Conservation (phyloP, 106 monocot species). For the Gastrodia elata region DNA sequence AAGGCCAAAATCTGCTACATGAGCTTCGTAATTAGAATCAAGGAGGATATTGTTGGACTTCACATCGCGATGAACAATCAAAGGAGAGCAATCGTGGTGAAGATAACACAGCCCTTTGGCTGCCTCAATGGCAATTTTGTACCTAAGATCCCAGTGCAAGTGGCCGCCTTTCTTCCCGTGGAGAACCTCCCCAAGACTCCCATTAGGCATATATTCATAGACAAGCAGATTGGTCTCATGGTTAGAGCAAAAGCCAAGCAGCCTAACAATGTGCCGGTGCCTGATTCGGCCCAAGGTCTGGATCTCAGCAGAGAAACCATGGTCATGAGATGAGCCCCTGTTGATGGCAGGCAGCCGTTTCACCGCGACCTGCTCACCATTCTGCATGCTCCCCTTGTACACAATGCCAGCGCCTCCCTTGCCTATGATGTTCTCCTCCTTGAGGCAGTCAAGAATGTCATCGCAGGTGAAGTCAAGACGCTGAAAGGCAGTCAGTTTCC, state of each 20-base stretch:
- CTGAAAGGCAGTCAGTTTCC: constrained; percentile 85
- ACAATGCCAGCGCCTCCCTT: constrained; percentile 85
- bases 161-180: constrained; percentile 80
- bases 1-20: constrained; percentile 67
- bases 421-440: constrained; percentile 79
- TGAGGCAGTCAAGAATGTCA: constrained; percentile 54
- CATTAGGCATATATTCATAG: constrained; percentile 91
- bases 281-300: constrained; percentile 79
- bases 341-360: constrained; percentile 67
- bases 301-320: constrained; percentile 85
- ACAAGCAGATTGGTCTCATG: constrained; percentile 72
- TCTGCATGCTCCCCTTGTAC: constrained; percentile 61
- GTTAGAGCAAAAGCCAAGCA: constrained; percentile 80
- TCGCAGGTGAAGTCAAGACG: constrained; percentile 67
- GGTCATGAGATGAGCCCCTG: constrained; percentile 57
- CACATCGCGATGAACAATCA: constrained; percentile 79
- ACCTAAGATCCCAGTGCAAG: constrained; percentile 72
- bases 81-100: constrained; percentile 88
- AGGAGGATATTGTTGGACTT: constrained; percentile 92
- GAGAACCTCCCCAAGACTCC: constrained; percentile 80
- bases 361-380: constrained; percentile 60
- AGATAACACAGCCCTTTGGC: constrained; percentile 88
- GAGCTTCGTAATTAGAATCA: constrained; percentile 60
- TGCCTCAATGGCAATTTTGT: constrained; percentile 71
- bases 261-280: constrained; percentile 78